Base-by-base conservation (phyloP, 345 rosid genomes). In the Dipteronia dyeriana region DNA sequence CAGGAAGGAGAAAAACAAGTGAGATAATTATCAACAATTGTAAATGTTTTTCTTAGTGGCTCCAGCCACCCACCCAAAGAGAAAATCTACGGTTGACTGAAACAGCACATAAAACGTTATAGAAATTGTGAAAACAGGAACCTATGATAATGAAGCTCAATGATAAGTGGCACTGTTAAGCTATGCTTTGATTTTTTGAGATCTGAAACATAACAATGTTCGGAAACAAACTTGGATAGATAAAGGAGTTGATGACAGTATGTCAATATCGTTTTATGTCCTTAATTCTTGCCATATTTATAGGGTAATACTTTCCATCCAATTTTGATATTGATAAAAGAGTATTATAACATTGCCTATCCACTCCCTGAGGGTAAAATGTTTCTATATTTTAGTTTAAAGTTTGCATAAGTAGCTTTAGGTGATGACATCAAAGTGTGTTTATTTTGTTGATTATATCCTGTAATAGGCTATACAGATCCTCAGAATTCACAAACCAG, bases 401-500 rank as follows among this genome's bases (percentile, higher is more conserved):
- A 45, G 74, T 62, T 34, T 66, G 71, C 72, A 9, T 9, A 68
- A 41, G 66, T 54, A 66, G 20, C 77, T 39, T 29, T 31, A 20
- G 9, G 60, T 57, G 47, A 45, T 26, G 70, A 16, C 26, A 25
- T 47, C 7, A n/a, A 22, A 61, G 51, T 34, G 59, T 41, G 17
- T 11, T 59, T 14, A 49, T 29, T 77, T 59, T 53, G 9, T 16
- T 56, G 7, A 19, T 6, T 25, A 11, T 74, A 14, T 61, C 25
- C 47, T 11, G 64, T 26, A 64, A 71, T 77, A 95, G 98, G 89
- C 78, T 96, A 62, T 96, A 94, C 81, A 86, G 99, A 85, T 95
- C 93, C 75, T 71, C 95, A 9, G 97, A 89, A 74, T 81, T 84
- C 76, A 94, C 99, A 72, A 96, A 94, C 87, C 99, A 96, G 81